A percentile compares a stretch with the other conserved stretches of the same genome.
These are phyloP conservation scores for Colletotrichum siamense DNA, from an alignment of 2,329 filamentous ascomycete species.

Conservation along the genomic window DNA sequence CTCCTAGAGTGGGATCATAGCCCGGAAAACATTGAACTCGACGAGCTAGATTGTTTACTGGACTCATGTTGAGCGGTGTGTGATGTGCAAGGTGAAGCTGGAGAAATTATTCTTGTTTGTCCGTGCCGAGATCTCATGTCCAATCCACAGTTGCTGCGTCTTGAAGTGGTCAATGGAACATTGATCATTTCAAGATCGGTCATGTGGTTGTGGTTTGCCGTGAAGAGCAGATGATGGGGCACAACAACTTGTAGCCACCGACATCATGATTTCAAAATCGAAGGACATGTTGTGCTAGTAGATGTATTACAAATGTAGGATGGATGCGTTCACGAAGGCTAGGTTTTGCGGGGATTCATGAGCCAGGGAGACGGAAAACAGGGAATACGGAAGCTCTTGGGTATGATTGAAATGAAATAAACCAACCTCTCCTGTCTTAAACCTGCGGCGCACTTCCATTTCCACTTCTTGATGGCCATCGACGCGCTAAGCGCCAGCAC, in stretches of 20 bases:
- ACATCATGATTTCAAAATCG: neutral
- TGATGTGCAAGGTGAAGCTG: conserved; percentile 3
- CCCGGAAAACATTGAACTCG: conserved; percentile 88
- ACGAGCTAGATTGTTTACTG: conserved; percentile 89
- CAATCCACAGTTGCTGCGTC: neutral
- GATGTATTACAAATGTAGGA: neutral
- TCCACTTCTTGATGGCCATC: neutral
- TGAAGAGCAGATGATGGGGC: neutral
- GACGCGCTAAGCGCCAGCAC: neutral
- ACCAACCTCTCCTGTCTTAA: conserved; percentile 16
- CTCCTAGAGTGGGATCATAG: conserved; percentile 68
- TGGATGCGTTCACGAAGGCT: neutral
- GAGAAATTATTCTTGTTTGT: neutral
- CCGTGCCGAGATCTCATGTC: neutral
- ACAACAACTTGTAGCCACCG: neutral
- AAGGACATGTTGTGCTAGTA: neutral
- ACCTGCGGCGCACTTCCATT: neutral
- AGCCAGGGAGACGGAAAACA: neutral
- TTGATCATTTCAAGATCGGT: neutral
- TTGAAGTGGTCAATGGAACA: neutral
- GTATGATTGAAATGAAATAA: conserved; percentile 16
- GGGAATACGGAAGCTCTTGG: neutral
- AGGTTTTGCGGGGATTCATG: neutral
- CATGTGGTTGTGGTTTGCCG: neutral
- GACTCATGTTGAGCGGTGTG: conserved; percentile 66